Percentiles rank a stretch among this genome's conserved stretches.
Conservation (phyloP, 306 rosid genomes). For the Geum urbanum region DNA sequence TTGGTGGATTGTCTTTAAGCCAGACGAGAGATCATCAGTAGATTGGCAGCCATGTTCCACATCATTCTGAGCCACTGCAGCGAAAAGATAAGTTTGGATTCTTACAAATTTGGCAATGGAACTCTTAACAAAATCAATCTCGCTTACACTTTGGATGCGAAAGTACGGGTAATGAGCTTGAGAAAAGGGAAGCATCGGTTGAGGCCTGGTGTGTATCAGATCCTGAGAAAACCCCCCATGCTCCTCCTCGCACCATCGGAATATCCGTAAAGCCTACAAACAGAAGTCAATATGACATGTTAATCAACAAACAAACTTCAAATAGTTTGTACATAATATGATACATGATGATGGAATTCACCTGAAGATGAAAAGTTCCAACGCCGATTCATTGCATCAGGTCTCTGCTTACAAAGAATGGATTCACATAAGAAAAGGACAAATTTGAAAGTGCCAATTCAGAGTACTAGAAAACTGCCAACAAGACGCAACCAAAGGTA, state of each 20-base stretch:
- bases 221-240: slow-evolving; percentile 51
- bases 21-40: slow-evolving; percentile 49
- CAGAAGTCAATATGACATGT: slow-evolving; percentile 8
- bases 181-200: slow-evolving; percentile 69
- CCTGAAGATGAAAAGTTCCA: slow-evolving; percentile 48
- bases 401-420: slow-evolving; percentile 28
- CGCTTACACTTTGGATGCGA: slow-evolving; percentile 63
- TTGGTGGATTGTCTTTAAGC: slow-evolving; percentile 40
- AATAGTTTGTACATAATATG: slow-evolving; percentile 1
- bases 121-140: slow-evolving; percentile 14
- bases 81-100: slow-evolving; percentile 20
- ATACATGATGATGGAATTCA: slow-evolving; percentile 23
- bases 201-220: slow-evolving; percentile 52
- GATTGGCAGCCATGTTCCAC: slow-evolving; percentile 39
- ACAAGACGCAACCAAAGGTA: no score
- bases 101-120: slow-evolving; percentile 1
- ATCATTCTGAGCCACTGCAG: slow-evolving; percentile 66
- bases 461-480: background rate
- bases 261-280: slow-evolving; percentile 50
- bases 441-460: background rate
- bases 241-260: slow-evolving; percentile 36
- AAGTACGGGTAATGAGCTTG: slow-evolving; percentile 79
- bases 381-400: slow-evolving; percentile 60
- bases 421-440: slow-evolving; percentile 3
- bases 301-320: slow-evolving; percentile 12